These are phyloP conservation scores for Rhizopogon vesiculosus DNA, from an alignment of 768 basidiomycete species.

Conservation along the genomic window DNA sequence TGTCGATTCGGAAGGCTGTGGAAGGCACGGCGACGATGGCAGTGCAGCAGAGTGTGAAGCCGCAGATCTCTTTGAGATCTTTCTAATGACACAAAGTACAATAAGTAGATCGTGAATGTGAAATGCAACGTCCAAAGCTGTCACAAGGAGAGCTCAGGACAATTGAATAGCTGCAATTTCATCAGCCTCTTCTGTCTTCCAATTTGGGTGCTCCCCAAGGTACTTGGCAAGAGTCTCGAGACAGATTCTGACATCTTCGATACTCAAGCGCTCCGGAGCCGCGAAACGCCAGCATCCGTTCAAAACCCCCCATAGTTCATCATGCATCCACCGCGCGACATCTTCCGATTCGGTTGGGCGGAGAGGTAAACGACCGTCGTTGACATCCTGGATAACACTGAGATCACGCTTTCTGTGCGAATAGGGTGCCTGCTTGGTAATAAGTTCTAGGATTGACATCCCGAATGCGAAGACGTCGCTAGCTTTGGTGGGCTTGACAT, in stretches of 20 bases:
- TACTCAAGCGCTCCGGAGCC: slow-evolving; percentile 31
- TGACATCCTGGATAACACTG: slow-evolving; percentile 43
- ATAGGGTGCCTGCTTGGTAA: slow-evolving; percentile 49
- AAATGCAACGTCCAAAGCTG: not conserved
- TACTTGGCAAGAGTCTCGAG: not conserved
- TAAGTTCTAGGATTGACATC: slow-evolving; percentile 56
- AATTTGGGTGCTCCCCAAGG: not conserved
- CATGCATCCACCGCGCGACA: slow-evolving; percentile 35
- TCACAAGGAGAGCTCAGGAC: no score
- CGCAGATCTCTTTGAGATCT: slow-evolving; percentile 74
- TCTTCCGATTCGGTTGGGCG: slow-evolving; percentile 34
- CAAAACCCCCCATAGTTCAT: slow-evolving; percentile 44
- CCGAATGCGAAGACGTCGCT: slow-evolving; percentile 56
- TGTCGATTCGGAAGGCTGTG: slow-evolving; percentile 72
- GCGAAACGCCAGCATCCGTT: slow-evolving; percentile 41
- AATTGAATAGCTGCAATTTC: not conserved
- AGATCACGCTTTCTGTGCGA: slow-evolving; percentile 45
- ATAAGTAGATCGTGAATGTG: not conserved
- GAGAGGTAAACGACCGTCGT: slow-evolving; percentile 33
- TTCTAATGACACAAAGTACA: slow-evolving; percentile 38
- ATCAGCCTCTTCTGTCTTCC: not conserved
- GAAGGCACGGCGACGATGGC: slow-evolving; percentile 35
- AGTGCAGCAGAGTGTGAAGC: slow-evolving; percentile 44
- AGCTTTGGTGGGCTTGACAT: slow-evolving; percentile 36
- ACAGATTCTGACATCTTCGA: not conserved